Percentiles rank a stretch among this genome's conserved stretches.
Evolutionary conservation across 2,329 filamentous ascomycete genomes (phyloP).

Genomic region (Sporothrix euskadiensis): DNA sequence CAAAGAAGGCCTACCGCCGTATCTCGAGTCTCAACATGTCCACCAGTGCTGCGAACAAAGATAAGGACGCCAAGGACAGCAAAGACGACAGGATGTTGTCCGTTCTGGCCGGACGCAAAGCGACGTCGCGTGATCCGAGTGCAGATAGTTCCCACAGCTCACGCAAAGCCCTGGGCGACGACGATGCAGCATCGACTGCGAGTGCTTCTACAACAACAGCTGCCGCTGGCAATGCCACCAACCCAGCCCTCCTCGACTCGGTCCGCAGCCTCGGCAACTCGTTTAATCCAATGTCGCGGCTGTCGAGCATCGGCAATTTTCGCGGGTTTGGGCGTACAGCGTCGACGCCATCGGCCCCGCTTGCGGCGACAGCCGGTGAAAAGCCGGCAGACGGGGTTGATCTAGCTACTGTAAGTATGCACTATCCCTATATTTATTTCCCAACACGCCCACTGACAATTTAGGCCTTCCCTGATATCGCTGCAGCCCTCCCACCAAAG

Average conservation of each 20-base stretch:
- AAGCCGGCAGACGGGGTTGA: slow-evolving; percentile 54
- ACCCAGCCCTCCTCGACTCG: slow-evolving; percentile 72
- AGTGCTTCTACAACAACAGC: slow-evolving; percentile 30
- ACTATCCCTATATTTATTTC: neutral
- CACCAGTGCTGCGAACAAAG: slow-evolving; percentile 10
- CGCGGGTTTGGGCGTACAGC: slow-evolving; percentile 69
- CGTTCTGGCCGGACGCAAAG: slow-evolving; percentile 63
- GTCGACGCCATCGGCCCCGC: slow-evolving; percentile 45
- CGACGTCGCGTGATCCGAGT: slow-evolving; percentile 65
- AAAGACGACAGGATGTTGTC: slow-evolving; percentile 67
- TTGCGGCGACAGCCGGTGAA: slow-evolving; percentile 36
- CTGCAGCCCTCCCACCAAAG: slow-evolving; percentile 56
- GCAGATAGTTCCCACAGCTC: slow-evolving; percentile 70
- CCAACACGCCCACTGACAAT: neutral
- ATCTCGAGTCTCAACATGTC: slow-evolving; percentile 17
- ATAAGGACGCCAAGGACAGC: slow-evolving; percentile 20
- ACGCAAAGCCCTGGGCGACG: slow-evolving; percentile 38
- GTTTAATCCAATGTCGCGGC: slow-evolving; percentile 78
- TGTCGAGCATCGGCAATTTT: slow-evolving; percentile 72
- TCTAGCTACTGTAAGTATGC: slow-evolving; percentile 54
- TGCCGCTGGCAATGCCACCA: slow-evolving; percentile 38
- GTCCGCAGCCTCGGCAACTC: slow-evolving; percentile 78
- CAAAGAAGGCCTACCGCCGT: neutral
- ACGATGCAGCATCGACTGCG: slow-evolving; percentile 35
- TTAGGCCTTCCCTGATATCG: slow-evolving; percentile 64